These are phyloP conservation scores for Pichia cabralensis DNA, from an alignment of 805 yeast species.

Conservation along the genomic window DNA sequence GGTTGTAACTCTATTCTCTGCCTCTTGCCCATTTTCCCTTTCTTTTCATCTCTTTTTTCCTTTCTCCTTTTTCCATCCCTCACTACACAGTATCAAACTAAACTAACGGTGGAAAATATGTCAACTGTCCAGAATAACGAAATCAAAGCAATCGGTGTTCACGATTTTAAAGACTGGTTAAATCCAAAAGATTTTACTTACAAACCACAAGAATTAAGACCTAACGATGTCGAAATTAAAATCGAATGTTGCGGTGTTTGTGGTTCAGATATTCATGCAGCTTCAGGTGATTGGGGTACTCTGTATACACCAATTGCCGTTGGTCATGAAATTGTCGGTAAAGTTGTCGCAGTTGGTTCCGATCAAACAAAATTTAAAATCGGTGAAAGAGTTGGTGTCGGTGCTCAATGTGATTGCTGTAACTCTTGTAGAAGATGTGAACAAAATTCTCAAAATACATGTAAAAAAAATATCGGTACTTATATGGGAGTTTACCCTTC, in stretches of 20 bases:
- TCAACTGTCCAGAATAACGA: slow-evolving; percentile 2
- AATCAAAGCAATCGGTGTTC: slow-evolving; percentile 14
- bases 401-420: slow-evolving; percentile 35
- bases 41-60: too few species aligned
- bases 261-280: slow-evolving; percentile 41
- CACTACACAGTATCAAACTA: too few species aligned
- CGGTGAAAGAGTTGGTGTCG: slow-evolving; percentile 44
- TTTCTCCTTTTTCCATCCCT: too few species aligned
- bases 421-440: slow-evolving; percentile 30
- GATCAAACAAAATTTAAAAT: slow-evolving; percentile 26
- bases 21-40: too few species aligned
- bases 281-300: slow-evolving; percentile 23
- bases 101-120: too few species aligned
- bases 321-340: slow-evolving; percentile 41
- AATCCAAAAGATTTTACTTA: slow-evolving; percentile 14
- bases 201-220: slow-evolving; percentile 11
- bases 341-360: slow-evolving; percentile 30
- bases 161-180: slow-evolving; percentile 11
- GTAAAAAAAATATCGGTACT: slow-evolving; percentile 39
- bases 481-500: slow-evolving; percentile 37
- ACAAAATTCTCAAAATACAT: slow-evolving; percentile 34
- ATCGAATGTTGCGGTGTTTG: slow-evolving; percentile 40
- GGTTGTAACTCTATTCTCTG: too few species aligned
- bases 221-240: slow-evolving; percentile 30
- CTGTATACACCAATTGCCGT: slow-evolving; percentile 19